Evolutionary conservation across 2,329 filamentous ascomycete genomes (phyloP).

Genomic region (Albifimbria verrucaria): DNA sequence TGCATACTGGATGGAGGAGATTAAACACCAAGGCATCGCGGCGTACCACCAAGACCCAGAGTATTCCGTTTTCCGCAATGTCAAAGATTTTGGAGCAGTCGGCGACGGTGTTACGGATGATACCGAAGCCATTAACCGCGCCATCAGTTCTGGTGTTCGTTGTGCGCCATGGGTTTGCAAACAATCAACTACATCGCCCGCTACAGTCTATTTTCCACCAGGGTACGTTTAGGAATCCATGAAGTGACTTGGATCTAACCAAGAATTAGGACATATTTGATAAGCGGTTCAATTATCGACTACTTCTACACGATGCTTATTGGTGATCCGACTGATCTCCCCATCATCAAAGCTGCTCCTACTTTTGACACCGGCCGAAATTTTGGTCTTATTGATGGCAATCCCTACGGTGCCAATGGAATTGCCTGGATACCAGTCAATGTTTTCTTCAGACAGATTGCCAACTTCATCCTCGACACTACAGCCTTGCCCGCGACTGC

Average conservation of each 20-base stretch:
- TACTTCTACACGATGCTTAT: constrained; percentile 79
- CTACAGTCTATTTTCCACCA: constrained; percentile 33
- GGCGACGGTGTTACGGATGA: constrained; percentile 25
- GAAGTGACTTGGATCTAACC: neutral
- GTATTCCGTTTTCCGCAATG: constrained; percentile 26
- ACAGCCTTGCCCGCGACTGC: constrained; percentile 44
- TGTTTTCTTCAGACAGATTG: constrained; percentile 56
- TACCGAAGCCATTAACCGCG: constrained; percentile 23
- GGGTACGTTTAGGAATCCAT: constrained; percentile 21
- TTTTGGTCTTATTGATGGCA: constrained; percentile 43
- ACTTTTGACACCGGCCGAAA: constrained; percentile 39
- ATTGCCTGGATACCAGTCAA: constrained; percentile 53
- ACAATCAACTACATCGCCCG: constrained; percentile 30
- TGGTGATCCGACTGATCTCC: constrained; percentile 60
- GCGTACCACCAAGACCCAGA: too few relatives aligned
- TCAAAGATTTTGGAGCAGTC: constrained; percentile 25
- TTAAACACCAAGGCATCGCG: too few relatives aligned
- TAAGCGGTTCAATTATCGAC: constrained; percentile 67
- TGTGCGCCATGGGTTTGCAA: constrained; percentile 20
- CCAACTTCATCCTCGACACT: constrained; percentile 55
- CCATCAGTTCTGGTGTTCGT: constrained; percentile 19
- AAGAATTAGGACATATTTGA: constrained; percentile 59
- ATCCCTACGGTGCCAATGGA: constrained; percentile 38
- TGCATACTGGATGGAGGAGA: too few relatives aligned
- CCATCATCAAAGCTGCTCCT: constrained; percentile 51